Base-by-base conservation (phyloP, 345 rosid species). In the Geranium rotundifolium region DNA sequence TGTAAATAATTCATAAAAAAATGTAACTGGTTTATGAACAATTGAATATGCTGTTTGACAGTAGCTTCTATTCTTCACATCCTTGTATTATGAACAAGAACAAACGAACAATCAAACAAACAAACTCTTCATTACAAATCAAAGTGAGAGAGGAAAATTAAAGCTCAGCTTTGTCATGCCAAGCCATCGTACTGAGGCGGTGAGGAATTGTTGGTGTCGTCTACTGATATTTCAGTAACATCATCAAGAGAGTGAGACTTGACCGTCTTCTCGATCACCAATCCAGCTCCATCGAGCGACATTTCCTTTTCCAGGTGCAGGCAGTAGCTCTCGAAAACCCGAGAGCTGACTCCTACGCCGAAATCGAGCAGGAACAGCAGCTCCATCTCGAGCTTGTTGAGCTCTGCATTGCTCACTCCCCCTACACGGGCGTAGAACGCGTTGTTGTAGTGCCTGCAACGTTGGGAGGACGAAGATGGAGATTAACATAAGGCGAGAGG, bases 301-400 rank as follows among this genome's bases (percentile, higher is more conserved):
- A 78, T 77, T 64, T 87, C 83, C 56, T 80, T 87, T 50, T 89
- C 98, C 65, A 89, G 67, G 76, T 85, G 89, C 66, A 75, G 62
- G 70, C 98, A 91, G 68, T 85, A 91, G 73, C 80, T 80, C 69
- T 89, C 90, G 29, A 91, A 89, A 9, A 68, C 87, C 65, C 86
- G 64, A 30, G 76, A 75, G 65, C 77, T 81, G 17, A 84, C 92
- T 29, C 70, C 63, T 0, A 91, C 79, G 15, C 84, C 81, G 18
- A 87, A 89, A 73, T 87, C 93, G 57, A 89, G 69, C 12, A 84
- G 92, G 61, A 87, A 77, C n/a, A 92, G 95, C 59, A 92, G 80
- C 56, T 92, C 89, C 4, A 87, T 46, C 66, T 92, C 96, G 29
- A 91, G 79, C 76, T 71, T 80, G 82, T 91, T 91, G 76, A 92